These are phyloP conservation scores for Lithocarpus polystachyus DNA, from an alignment of 306 rosid species.

Conservation along the genomic window DNA sequence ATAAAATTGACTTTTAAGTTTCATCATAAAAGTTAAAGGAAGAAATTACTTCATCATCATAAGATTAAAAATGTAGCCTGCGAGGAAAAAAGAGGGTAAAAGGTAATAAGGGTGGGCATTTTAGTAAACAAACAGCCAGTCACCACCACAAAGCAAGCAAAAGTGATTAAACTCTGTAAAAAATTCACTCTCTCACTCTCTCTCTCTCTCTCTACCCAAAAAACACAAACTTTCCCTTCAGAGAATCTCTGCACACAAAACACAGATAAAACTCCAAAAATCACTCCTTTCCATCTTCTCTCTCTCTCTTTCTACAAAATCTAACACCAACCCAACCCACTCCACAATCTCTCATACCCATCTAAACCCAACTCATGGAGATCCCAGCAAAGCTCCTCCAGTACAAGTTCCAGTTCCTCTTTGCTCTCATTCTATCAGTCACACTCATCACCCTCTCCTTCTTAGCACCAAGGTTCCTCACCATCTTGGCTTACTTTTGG, in stretches of 20 bases:
- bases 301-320: constrained; percentile 1
- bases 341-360: not conserved
- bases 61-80: too few relatives aligned
- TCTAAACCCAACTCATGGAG: constrained; percentile 45
- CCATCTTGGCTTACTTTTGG: constrained; percentile 81
- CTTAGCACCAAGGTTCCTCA: constrained; percentile 53
- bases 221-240: not conserved
- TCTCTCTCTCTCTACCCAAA: not conserved
- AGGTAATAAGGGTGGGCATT: not conserved
- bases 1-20: too few relatives aligned
- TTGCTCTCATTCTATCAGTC: constrained; percentile 19
- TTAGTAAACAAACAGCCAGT: not conserved
- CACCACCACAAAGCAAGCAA: not conserved
- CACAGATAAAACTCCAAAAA: not conserved
- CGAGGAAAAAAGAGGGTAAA: too few relatives aligned
- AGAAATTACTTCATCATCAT: too few relatives aligned
- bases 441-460: constrained; percentile 31
- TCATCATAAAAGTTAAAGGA: too few relatives aligned
- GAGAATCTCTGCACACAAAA: constrained; percentile 42
- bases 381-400: constrained; percentile 54
- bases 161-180: not conserved
- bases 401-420: constrained; percentile 50
- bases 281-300: not conserved
- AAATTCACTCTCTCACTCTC: not conserved
- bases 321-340: not conserved